These are phyloP conservation scores for Nadsonia starkeyi-henricii DNA, from an alignment of 1,139 yeast species.

Conservation along the genomic window DNA sequence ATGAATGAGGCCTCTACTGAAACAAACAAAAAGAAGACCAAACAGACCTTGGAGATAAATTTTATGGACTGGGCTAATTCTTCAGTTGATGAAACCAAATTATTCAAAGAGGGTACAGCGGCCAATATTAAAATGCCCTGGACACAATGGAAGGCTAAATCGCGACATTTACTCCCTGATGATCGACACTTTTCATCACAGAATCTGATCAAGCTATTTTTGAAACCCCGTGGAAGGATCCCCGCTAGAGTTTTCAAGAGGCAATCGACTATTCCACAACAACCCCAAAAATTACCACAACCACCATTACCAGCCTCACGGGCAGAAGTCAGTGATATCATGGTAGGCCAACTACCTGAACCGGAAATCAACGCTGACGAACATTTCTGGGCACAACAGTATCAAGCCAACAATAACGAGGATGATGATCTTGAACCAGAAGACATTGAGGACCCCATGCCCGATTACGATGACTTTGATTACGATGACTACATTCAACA, in stretches of 20 bases:
- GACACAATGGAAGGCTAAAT: slow-evolving; percentile 28
- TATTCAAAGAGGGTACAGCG: slow-evolving; percentile 37
- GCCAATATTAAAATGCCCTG: slow-evolving; percentile 30
- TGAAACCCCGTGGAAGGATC: slow-evolving; percentile 38
- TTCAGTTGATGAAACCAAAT: slow-evolving; percentile 26
- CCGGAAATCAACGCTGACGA: slow-evolving; percentile 33
- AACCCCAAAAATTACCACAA: too few species aligned
- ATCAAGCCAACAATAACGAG: slow-evolving; percentile 28
- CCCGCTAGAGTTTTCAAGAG: slow-evolving; percentile 2
- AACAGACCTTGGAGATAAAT: slow-evolving; percentile 31
- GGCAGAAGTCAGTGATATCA: slow-evolving; percentile 2
- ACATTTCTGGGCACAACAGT: slow-evolving; percentile 52
- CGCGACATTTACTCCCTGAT: slow-evolving; percentile 47
- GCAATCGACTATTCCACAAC: too few species aligned
- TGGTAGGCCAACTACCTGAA: slow-evolving; percentile 5
- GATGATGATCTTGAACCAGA: slow-evolving; percentile 33
- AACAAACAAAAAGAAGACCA: slow-evolving; percentile 23
- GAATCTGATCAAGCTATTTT: slow-evolving; percentile 50
- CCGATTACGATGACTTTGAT: slow-evolving; percentile 9
- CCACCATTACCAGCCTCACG: too few species aligned
- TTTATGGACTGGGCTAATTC: slow-evolving; percentile 34
- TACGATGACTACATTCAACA: slow-evolving; percentile 13
- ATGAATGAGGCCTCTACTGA: too few species aligned
- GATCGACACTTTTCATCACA: slow-evolving; percentile 64
- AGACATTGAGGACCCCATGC: slow-evolving; percentile 15